Conservation (phyloP, 305 asterid genomes). For the Plantago coronopus region DNA sequence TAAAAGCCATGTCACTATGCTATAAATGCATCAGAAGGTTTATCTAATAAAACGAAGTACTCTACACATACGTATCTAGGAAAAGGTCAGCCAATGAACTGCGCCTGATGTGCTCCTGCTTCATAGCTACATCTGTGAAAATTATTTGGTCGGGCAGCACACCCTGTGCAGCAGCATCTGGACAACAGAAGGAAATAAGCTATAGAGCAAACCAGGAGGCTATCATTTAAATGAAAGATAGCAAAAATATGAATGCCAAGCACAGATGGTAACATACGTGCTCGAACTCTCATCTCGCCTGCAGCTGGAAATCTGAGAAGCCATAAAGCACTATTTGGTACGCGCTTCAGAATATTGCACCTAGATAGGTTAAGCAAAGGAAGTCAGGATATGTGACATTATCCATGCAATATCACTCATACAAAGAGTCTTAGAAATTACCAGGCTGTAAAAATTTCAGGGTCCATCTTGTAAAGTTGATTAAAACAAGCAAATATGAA, state of each 20-base stretch:
- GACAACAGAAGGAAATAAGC: conserved; percentile 9
- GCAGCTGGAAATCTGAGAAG: conserved; percentile 97
- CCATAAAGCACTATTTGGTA: conserved; percentile 96
- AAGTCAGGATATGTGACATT: conserved; percentile 7
- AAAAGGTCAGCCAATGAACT: conserved; percentile 88
- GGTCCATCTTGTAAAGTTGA: conserved; percentile 99
- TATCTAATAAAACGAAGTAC: neutral
- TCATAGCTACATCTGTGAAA: conserved; percentile 96
- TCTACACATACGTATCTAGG: conserved; percentile 76
- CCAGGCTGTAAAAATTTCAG: conserved; percentile 83
- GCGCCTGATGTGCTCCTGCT: conserved; percentile 92
- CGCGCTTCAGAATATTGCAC: conserved; percentile 98
- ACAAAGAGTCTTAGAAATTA: conserved; percentile 24
- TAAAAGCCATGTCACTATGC: conserved; percentile 11
- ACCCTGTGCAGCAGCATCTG: conserved; percentile 96
- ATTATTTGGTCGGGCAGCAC: conserved; percentile 91
- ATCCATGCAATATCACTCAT: conserved; percentile 8
- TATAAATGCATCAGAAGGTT: conserved; percentile 6
- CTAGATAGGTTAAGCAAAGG: conserved; percentile 35
- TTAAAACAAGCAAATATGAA: conserved; percentile 96
- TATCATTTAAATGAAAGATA: neutral
- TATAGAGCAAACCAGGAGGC: conserved; percentile 6
- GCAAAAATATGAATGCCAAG: conserved; percentile 8
- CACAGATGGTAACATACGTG: conserved; percentile 46
- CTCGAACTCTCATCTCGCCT: conserved; percentile 91